phyloP scores from a whole-genome alignment of 306 rosid genomes.

The Begonia peltatifolia region DNA sequence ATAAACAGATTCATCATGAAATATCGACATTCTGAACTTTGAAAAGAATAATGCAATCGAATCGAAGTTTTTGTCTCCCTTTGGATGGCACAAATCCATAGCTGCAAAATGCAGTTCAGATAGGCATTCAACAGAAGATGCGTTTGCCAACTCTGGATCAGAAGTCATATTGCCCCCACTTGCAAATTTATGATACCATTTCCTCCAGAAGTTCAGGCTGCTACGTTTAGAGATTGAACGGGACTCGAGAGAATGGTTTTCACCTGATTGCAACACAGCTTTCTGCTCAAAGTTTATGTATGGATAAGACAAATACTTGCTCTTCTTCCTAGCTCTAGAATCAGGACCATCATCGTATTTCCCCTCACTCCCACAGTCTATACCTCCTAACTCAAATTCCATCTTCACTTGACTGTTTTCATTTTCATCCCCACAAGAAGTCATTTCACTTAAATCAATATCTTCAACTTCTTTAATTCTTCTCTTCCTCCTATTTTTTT shows the following conservation, averaged over 20 bases:
- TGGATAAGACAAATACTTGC: conserved; percentile 74
- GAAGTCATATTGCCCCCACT: conserved; percentile 14
- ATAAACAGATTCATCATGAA: conserved; percentile 34
- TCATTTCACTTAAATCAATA: conserved; percentile 4
- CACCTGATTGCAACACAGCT: not conserved
- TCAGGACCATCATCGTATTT: conserved; percentile 24
- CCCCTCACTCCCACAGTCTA: conserved; percentile 8
- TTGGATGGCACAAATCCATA: conserved; percentile 30
- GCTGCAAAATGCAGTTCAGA: conserved; percentile 51
- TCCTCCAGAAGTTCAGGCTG: conserved; percentile 45
- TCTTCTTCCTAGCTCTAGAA: conserved; percentile 58
- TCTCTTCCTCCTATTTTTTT: conserved; percentile 18
- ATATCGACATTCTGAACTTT: conserved; percentile 40
- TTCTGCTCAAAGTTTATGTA: conserved; percentile 37
- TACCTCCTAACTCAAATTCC: conserved; percentile 6
- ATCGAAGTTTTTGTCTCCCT: conserved; percentile 23
- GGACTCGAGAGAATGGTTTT: conserved; percentile 1
- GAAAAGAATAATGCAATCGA: conserved; percentile 50
- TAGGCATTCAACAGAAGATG: conserved; percentile 33
- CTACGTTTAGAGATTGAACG: conserved; percentile 19
- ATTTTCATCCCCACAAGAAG: conserved; percentile 1
- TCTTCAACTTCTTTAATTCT: conserved; percentile 5
- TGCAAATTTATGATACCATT: conserved; percentile 41
- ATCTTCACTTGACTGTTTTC: conserved; percentile 2
- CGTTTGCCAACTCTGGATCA: conserved; percentile 22